phyloP scores from a whole-genome alignment of 73 alveolate species.

The Tetrahymena thermophila region DNA sequence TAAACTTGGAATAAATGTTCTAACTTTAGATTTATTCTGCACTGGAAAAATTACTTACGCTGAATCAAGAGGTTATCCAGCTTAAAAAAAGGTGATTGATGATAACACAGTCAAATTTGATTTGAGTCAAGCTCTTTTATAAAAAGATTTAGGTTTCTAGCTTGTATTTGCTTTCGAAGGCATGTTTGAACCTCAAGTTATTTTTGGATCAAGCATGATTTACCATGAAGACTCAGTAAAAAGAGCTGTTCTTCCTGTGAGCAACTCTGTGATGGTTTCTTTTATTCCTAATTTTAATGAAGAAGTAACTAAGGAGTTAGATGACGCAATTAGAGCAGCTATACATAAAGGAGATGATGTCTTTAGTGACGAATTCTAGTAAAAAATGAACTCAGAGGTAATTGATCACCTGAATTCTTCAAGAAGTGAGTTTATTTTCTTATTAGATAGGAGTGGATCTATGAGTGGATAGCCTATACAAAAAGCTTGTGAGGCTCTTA shows the following conservation, averaged over 20 bases:
- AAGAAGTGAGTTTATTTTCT: constrained; percentile 49
- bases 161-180: not conserved
- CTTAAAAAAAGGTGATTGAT: not conserved
- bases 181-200: not conserved
- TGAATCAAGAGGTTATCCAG: not conserved
- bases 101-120: not conserved
- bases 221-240: not conserved
- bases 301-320: not conserved
- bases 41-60: not conserved
- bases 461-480: constrained; percentile 61
- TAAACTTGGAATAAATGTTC: not conserved
- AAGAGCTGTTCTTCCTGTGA: not conserved
- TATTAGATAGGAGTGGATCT: constrained; percentile 79
- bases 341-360: not conserved
- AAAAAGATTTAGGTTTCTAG: not conserved
- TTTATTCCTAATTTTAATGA: not conserved
- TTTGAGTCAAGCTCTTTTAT: not conserved
- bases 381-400: not conserved
- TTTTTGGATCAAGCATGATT: not conserved
- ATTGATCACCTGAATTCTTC: not conserved
- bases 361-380: not conserved
- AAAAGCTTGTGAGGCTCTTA: constrained; percentile 56
- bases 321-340: not conserved
- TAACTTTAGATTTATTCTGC: not conserved
- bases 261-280: not conserved